Evolutionary conservation across 2,329 filamentous ascomycete species (phyloP).

Genomic region (Talaromyces sp.): DNA sequence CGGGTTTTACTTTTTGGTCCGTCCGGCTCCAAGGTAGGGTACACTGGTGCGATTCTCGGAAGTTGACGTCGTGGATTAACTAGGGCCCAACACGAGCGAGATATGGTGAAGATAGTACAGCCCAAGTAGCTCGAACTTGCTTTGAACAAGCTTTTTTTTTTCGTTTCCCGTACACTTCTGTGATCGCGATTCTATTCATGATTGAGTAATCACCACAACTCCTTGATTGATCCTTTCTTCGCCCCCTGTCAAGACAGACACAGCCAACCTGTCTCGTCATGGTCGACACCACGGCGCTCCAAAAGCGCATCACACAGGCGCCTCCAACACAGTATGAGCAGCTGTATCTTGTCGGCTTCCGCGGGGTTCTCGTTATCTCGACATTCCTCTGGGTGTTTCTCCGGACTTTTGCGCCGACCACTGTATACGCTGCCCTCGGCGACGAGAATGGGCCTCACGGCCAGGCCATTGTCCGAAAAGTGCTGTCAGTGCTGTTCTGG

Average conservation of each 20-base stretch:
- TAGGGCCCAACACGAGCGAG: not conserved
- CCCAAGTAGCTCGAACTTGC: not conserved
- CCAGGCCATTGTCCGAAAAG: slow-evolving; percentile 39
- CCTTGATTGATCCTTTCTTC: not conserved
- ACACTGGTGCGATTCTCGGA: not conserved
- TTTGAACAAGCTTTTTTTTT: not conserved
- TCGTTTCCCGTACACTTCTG: not conserved
- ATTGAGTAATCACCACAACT: not conserved
- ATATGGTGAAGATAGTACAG: not conserved
- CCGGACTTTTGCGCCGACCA: slow-evolving; percentile 38
- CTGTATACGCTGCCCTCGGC: slow-evolving; percentile 33
- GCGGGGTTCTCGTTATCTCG: slow-evolving; percentile 33
- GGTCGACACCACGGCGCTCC: not conserved
- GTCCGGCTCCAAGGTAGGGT: not conserved
- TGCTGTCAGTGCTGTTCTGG: slow-evolving; percentile 42
- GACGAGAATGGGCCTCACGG: slow-evolving; percentile 30
- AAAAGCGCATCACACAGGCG: slow-evolving; percentile 4
- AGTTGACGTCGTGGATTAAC: not conserved
- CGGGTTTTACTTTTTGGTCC: not conserved
- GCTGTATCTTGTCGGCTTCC: slow-evolving; percentile 9
- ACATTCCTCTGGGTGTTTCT: slow-evolving; percentile 44
- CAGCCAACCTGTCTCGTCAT: not conserved
- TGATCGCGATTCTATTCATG: not conserved
- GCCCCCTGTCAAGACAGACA: not conserved
- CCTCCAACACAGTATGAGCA: slow-evolving; percentile 34